Percentiles rank a stretch among this genome's conserved stretches.
Evolutionary conservation across 2,329 filamentous ascomycete genomes (phyloP).

Genomic region (Alternaria burnsii): DNA sequence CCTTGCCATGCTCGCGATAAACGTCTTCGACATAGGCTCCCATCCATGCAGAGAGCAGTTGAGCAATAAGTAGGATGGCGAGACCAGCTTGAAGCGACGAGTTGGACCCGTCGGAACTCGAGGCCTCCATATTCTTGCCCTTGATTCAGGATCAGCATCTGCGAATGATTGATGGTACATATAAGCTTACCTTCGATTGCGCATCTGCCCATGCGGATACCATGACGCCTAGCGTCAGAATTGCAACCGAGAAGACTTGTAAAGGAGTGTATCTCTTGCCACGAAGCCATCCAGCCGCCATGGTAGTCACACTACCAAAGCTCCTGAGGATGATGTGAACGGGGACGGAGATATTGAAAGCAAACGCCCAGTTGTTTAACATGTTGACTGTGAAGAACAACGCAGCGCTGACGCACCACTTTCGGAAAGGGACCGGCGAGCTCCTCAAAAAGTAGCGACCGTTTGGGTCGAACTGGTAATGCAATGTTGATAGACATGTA

Average conservation of each 20-base stretch:
- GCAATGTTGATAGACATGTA: constrained; percentile 69
- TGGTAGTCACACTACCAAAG: constrained; percentile 94
- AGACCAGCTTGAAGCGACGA: constrained; percentile 74
- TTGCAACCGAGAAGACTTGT: constrained; percentile 81
- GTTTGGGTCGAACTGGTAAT: constrained; percentile 58
- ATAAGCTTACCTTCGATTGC: constrained; percentile 72
- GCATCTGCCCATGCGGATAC: constrained; percentile 91
- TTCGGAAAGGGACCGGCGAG: constrained; percentile 81
- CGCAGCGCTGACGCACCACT: constrained; percentile 88
- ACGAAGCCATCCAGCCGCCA: constrained; percentile 85
- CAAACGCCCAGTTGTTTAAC: constrained; percentile 97
- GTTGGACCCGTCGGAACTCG: constrained; percentile 49
- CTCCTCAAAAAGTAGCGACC: constrained; percentile 76
- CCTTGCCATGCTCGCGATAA: constrained; percentile 83
- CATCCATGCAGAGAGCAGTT: constrained; percentile 91
- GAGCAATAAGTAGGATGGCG: constrained; percentile 82
- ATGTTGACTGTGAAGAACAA: constrained; percentile 95
- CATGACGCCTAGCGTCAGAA: constrained; percentile 87
- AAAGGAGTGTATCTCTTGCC: constrained; percentile 84
- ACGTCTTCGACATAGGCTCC: constrained; percentile 93
- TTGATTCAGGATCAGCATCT: constrained; percentile 32
- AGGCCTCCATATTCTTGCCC: constrained; percentile 55
- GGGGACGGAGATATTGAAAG: constrained; percentile 94
- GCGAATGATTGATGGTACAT: background rate
- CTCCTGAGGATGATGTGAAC: constrained; percentile 96